Evolutionary conservation across 805 yeast genomes (phyloP).

Genomic region (Kazachstania kunashirensis): DNA sequence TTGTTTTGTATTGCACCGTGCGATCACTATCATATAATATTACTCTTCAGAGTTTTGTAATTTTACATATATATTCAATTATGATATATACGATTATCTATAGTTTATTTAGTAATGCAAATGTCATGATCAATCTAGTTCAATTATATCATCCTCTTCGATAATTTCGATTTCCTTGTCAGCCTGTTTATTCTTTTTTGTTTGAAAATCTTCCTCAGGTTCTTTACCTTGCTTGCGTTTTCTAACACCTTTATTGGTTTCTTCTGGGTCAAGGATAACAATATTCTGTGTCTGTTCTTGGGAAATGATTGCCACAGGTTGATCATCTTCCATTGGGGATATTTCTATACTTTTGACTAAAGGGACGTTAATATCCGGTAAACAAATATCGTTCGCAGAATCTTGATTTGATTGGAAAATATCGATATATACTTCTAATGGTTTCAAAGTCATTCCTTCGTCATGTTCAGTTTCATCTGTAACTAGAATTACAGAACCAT

Average conservation of each 20-base stretch:
- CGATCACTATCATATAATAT: too few species aligned
- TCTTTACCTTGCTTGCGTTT: not conserved
- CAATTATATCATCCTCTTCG: slow-evolving; percentile 6
- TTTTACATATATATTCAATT: too few species aligned
- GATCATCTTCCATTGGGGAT: not conserved
- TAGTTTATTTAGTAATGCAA: too few species aligned
- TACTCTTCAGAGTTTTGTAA: too few species aligned
- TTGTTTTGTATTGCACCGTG: too few species aligned
- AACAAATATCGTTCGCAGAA: slow-evolving; percentile 7
- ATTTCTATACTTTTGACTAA: slow-evolving; percentile 7
- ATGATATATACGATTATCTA: too few species aligned
- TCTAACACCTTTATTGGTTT: slow-evolving; percentile 7
- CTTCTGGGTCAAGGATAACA: slow-evolving; percentile 5
- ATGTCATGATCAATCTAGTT: not conserved
- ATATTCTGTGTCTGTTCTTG: not conserved
- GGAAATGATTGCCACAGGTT: not conserved
- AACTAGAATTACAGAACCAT: slow-evolving; percentile 58
- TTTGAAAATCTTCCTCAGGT: not conserved
- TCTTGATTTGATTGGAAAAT: slow-evolving; percentile 9
- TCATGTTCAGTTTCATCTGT: slow-evolving; percentile 68
- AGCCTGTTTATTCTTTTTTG: not conserved
- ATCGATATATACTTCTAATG: slow-evolving; percentile 51
- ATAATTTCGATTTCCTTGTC: slow-evolving; percentile 3
- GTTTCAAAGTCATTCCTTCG: slow-evolving; percentile 32
- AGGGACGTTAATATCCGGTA: slow-evolving; percentile 31